phyloP scores from a whole-genome alignment of 1,284 basidiomycete species.

The Cutaneotrichosporon cutaneum region DNA sequence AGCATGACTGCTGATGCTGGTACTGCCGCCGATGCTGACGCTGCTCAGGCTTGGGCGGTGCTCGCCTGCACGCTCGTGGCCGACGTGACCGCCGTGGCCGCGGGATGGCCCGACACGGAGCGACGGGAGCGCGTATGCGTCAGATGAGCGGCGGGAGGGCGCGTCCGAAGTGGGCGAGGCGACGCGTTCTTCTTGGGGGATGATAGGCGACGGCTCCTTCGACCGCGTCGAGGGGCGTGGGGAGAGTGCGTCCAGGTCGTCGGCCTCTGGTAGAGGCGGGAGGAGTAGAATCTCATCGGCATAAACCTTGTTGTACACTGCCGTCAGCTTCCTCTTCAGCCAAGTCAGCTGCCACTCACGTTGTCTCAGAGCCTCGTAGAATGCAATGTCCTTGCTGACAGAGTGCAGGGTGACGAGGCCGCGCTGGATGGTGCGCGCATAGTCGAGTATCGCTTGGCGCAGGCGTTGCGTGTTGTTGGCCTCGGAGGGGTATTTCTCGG shows the following conservation, averaged over 20 bases:
- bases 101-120: slow-evolving; percentile 22
- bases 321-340: slow-evolving; percentile 6
- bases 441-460: slow-evolving; percentile 72
- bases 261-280: slow-evolving; percentile 28
- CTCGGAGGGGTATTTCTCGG: slow-evolving; percentile 68
- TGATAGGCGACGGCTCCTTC: slow-evolving; percentile 13
- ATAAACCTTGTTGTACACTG: slow-evolving; percentile 84
- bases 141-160: background rate
- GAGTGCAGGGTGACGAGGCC: slow-evolving; percentile 76
- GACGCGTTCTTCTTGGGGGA: background rate
- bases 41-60: slow-evolving; percentile 19
- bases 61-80: slow-evolving; percentile 1
- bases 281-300: slow-evolving; percentile 68
- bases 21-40: slow-evolving; percentile 10
- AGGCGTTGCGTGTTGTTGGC: slow-evolving; percentile 69
- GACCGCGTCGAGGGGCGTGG: slow-evolving; percentile 13
- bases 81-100: background rate
- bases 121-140: slow-evolving; percentile 18
- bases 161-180: background rate
- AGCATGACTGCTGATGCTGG: slow-evolving; percentile 13
- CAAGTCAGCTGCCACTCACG: slow-evolving; percentile 44
- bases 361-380: slow-evolving; percentile 84
- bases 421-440: slow-evolving; percentile 77
- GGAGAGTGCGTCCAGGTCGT: slow-evolving; percentile 13
- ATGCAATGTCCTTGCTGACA: slow-evolving; percentile 79